Conservation (phyloP, 202 grass and related monocot species). For the Schoenoplectus tabernaemontani region DNA sequence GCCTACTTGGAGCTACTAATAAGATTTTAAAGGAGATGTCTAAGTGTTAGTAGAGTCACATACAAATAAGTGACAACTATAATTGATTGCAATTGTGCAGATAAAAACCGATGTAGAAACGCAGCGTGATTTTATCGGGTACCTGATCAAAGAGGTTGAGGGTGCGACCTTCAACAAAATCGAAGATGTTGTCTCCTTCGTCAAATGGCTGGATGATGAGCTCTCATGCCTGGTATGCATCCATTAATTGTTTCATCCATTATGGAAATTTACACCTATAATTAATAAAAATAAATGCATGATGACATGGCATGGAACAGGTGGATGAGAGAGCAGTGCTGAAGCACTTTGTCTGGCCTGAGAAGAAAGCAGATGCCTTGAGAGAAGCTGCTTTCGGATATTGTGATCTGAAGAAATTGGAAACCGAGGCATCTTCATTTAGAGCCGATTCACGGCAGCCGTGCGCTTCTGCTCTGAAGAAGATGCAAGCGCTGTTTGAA, state of each 20-base stretch:
- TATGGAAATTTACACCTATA: not conserved
- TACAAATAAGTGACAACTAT: too few species aligned
- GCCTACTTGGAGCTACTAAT: not conserved
- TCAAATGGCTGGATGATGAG: constrained; percentile 98
- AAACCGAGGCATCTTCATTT: constrained; percentile 46
- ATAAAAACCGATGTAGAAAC: constrained; percentile 87
- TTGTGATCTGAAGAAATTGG: constrained; percentile 80
- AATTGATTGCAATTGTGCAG: too few species aligned
- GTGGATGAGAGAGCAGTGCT: constrained; percentile 96
- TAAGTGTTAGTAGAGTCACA: too few species aligned
- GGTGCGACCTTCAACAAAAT: constrained; percentile 55
- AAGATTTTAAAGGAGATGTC: too few species aligned
- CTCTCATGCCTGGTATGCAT: constrained; percentile 74
- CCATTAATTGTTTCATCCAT: not conserved
- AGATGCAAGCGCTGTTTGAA: constrained; percentile 87
- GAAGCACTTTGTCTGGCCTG: constrained; percentile 98
- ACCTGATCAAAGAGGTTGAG: constrained; percentile 84
- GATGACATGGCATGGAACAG: constrained; percentile 24
- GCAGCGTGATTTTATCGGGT: constrained; percentile 78
- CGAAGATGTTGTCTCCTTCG: constrained; percentile 79
- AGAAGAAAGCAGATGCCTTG: constrained; percentile 93
- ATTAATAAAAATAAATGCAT: not conserved
- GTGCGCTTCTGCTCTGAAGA: constrained; percentile 66
- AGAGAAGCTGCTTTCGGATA: constrained; percentile 96
- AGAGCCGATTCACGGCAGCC: constrained; percentile 57